Evolutionary conservation across 2,329 filamentous ascomycete genomes (phyloP).

Genomic region (Rhynchosporium graminicola): DNA sequence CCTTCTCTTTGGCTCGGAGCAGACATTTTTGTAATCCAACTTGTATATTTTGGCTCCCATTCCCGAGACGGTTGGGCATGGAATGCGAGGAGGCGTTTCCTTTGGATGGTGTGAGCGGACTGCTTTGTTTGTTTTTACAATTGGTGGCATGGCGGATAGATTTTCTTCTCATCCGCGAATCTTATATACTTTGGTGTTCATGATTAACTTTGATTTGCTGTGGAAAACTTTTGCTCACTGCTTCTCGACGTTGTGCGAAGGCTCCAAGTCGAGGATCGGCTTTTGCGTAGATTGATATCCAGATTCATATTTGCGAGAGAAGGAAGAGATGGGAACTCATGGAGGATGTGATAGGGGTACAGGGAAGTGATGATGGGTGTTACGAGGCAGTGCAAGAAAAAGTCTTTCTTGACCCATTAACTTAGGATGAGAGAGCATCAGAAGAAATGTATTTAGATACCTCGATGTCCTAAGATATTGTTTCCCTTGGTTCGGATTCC

Average conservation of each 20-base stretch:
- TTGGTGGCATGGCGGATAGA: not conserved
- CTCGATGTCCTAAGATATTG: not conserved
- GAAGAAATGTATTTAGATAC: conserved; percentile 7
- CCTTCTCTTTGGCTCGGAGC: conserved; percentile 12
- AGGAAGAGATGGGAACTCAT: not conserved
- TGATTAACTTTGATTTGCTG: conserved; percentile 14
- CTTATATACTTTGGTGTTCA: conserved; percentile 22
- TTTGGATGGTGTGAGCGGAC: conserved; percentile 25
- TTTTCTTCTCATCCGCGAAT: not conserved
- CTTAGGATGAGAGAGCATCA: not conserved
- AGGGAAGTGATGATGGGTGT: conserved; percentile 1
- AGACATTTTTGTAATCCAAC: conserved; percentile 14
- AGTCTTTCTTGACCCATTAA: conserved; percentile 8
- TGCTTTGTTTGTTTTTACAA: not conserved
- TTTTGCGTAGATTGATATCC: conserved; percentile 30
- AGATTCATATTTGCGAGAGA: conserved; percentile 9
- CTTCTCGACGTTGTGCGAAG: not conserved
- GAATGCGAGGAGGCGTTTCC: conserved; percentile 27
- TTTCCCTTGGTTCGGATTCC: not conserved
- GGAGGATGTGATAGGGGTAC: not conserved
- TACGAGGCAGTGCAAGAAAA: no score
- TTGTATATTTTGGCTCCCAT: conserved; percentile 19
- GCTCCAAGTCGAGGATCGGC: not conserved
- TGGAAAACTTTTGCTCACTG: conserved; percentile 10
- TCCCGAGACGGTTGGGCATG: no score